Evolutionary conservation across 1,284 basidiomycete species (phyloP), one percentile per base, ranked within the genome.

Genomic region (Sparassis latifolia): DNA sequence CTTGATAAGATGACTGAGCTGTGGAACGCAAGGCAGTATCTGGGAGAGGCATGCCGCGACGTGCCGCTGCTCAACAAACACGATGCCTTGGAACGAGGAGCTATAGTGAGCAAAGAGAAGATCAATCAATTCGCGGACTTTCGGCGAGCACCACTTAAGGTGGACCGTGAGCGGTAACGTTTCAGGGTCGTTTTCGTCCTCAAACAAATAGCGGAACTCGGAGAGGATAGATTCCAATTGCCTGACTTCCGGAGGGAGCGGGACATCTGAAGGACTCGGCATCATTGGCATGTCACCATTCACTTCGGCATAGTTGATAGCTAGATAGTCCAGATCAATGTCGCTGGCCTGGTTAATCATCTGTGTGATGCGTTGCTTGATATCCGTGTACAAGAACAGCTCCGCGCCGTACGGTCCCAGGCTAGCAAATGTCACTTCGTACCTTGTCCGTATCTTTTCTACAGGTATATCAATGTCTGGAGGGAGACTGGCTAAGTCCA

Each of bases 11-110:
- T 72, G 76, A 53, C 71, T 69, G 9, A 90, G 64, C 38, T 76
- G 72, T 0, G 80, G 74, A 4, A 89, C 73, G 35, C 72, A 74
- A 1, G 77, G 72, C 3, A 94, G 68, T 28, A 91, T 66, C 59
- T 72, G 78, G 2, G 86, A 75, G 5, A 94, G 72, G 44, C 80
- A 79, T n/a, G 76, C 69, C 2, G 89, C 91, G 20, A 87, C 75
- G 58, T 90, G 86, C 5, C 90, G 76, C 62, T 90, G 88, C 56
- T 91, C 82, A 6, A 89, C 88, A 62, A 94, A 94, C 31, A 93
- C 73, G 53, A 93, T 92, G 7, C 80, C 82, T 59, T 89, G 89
- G 59, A 92, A 89, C 3, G 72, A 69, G 1, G 72, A 60, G 31
- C 73, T 72, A 37, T 77, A 69, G 60, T 84, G 75, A 20, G 71